Evolutionary conservation across 179 eudicot genomes (phyloP), one percentile per base, ranked within the genome.

Genomic region (Spinacia oleracea): DNA sequence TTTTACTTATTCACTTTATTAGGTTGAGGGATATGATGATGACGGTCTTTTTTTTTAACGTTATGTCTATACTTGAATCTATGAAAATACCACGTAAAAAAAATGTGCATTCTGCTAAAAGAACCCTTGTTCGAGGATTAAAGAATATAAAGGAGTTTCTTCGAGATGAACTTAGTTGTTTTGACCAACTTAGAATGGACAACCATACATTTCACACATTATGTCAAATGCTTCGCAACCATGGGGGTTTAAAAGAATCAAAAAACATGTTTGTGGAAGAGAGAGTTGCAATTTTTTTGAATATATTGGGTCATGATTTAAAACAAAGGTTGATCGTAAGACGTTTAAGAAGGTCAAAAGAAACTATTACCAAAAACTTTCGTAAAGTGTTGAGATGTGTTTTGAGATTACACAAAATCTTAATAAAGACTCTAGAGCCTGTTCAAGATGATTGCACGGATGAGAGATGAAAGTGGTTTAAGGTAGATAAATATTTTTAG

Each of bases 131-230:
- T 1, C 62, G 12, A 56, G 62, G 62, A 20, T 20, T n/a, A 10
- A 56, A 56, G 23, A 56, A n/a, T n/a, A 56, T 18, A 56, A 18
- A 56, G 5, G 62, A 6, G 23, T 56, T 56, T n/a, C 8, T 56
- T 56, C 29, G 62, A 20, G 29, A 56, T 56, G 62, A 56, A 56
- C 21, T 56, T 6, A 56, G 62, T 23, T 56, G 62, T 56, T 4
- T 56, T 56, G 62, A 56, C 62, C 62, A 56, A 56, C 62, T 56
- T 20, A 56, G 62, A 18, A 56, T 56, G 62, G 62, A 56, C n/a
- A 56, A 27, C 5, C 5, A 56, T 56, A 56, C 62, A n/a, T n/a
- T 56, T n/a, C 25, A 56, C 2, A 56, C 21, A 56, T 56, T 23
- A 56, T 56, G 62, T 56, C 9, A n/a, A 1, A 3, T 56, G 9